These are phyloP conservation scores for Schwanniomyces pseudopolymorphus DNA, from an alignment of 805 yeast genomes.

Conservation along the genomic window DNA sequence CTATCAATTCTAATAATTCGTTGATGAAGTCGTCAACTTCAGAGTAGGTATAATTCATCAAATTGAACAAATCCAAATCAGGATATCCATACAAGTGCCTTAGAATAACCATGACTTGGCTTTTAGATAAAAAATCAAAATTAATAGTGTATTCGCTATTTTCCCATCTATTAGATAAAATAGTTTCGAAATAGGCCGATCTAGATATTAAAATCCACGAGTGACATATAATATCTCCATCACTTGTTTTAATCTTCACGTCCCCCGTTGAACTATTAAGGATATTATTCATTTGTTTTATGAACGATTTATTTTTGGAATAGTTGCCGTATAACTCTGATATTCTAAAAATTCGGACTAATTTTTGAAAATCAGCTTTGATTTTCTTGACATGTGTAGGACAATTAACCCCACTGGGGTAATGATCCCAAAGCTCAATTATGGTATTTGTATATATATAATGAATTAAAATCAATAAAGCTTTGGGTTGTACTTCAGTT, in stretches of 20 bases:
- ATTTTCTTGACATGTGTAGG: conserved; percentile 29
- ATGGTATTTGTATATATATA: conserved; percentile 50
- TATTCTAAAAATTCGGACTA: conserved; percentile 20
- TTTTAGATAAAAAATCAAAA: conserved; percentile 41
- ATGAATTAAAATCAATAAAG: conserved; percentile 43
- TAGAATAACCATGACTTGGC: conserved; percentile 50
- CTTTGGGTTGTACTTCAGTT: conserved; percentile 25
- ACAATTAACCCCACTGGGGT: conserved; percentile 20
- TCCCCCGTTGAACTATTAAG: conserved; percentile 33
- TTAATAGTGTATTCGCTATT: conserved; percentile 23
- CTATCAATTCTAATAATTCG: conserved; percentile 56
- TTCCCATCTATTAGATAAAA: conserved; percentile 58
- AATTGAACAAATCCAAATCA: conserved; percentile 40
- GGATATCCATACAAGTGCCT: conserved; percentile 58
- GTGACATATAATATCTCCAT: conserved; percentile 48
- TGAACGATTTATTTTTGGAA: conserved; percentile 16
- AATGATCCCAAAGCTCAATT: conserved; percentile 48
- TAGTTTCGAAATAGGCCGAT: conserved; percentile 61
- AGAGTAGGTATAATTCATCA: conserved; percentile 15
- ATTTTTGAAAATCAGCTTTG: conserved; percentile 25
- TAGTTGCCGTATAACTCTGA: conserved; percentile 25
- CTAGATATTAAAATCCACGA: conserved; percentile 55
- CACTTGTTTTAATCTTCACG: conserved; percentile 45
- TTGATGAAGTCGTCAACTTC: conserved; percentile 49
- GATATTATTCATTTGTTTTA: conserved; percentile 14